A percentile compares a stretch with the other conserved stretches of the same genome.
phyloP scores from a whole-genome alignment of 2,329 filamentous ascomycete species.

The Sporothrix curviconia region DNA sequence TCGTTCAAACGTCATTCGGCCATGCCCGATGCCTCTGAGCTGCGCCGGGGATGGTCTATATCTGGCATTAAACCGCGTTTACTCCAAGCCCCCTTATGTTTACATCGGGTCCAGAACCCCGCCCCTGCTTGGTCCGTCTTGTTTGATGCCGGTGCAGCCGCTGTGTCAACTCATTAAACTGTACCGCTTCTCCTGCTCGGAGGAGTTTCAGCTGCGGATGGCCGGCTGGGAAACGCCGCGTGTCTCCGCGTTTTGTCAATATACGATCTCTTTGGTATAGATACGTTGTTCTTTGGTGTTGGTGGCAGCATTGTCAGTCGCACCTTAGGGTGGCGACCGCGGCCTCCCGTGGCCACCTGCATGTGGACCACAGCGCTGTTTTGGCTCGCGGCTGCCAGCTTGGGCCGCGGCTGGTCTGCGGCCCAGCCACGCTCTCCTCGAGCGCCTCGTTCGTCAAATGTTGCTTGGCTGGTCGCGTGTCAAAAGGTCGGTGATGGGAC shows the following conservation, averaged over 20 bases:
- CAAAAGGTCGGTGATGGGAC: constrained; percentile 39
- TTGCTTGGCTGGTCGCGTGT: constrained; percentile 43
- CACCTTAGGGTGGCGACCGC: too few relatives aligned
- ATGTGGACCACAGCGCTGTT: too few relatives aligned
- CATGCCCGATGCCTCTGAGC: too few relatives aligned
- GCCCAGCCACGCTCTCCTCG: constrained; percentile 19
- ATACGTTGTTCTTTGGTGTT: too few relatives aligned
- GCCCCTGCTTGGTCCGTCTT: too few relatives aligned
- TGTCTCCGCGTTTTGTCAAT: background rate
- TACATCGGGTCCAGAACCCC: too few relatives aligned
- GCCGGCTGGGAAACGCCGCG: constrained; percentile 4
- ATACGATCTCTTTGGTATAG: background rate
- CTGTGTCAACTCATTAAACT: background rate
- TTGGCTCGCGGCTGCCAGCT: too few relatives aligned
- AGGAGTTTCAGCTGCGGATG: background rate
- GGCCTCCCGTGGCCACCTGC: too few relatives aligned
- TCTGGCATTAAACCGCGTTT: too few relatives aligned
- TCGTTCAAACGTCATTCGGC: too few relatives aligned
- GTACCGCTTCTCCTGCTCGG: background rate
- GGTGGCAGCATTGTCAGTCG: background rate
- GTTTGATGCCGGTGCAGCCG: background rate
- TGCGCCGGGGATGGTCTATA: too few relatives aligned
- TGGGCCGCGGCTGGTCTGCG: background rate
- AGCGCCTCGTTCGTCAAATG: constrained; percentile 44
- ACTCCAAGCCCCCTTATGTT: too few relatives aligned